These are phyloP conservation scores for Hypomontagnella submonticulosa DNA, from an alignment of 495 filamentous ascomycete genomes.

Conservation along the genomic window DNA sequence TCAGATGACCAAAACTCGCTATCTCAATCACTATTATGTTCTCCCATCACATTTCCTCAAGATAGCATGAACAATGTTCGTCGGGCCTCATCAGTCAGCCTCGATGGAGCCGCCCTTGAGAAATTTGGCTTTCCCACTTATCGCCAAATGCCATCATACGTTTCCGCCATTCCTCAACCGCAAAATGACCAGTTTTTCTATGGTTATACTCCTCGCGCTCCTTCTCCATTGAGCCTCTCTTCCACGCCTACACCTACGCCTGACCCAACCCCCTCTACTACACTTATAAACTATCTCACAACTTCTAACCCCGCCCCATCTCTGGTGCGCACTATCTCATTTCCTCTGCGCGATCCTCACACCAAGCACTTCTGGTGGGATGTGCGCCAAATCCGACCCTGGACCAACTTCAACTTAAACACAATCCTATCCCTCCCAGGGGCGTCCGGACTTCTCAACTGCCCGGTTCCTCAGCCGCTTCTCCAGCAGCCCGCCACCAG, in stretches of 20 bases:
- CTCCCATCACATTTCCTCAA: constrained; percentile 71
- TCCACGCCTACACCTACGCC: constrained; percentile 55
- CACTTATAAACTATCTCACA: constrained; percentile 80
- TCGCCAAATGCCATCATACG: constrained; percentile 77
- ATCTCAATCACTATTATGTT: constrained; percentile 66
- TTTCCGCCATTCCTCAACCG: constrained; percentile 56
- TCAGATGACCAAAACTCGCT: constrained; percentile 50
- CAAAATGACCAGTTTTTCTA: constrained; percentile 59
- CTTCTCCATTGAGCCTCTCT: constrained; percentile 61
- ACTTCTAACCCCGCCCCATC: constrained; percentile 80
- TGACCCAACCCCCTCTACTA: constrained; percentile 68
- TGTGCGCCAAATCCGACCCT: constrained; percentile 83
- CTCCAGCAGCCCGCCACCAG: constrained; percentile 69
- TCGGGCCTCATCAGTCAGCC: constrained; percentile 73
- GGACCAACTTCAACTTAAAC: constrained; percentile 77
- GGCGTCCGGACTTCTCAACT: constrained; percentile 77
- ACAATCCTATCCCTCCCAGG: constrained; percentile 79
- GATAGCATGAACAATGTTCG: constrained; percentile 61
- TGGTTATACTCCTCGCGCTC: constrained; percentile 56
- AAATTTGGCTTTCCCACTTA: constrained; percentile 85
- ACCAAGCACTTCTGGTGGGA: constrained; percentile 95
- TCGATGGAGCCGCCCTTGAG: constrained; percentile 73
- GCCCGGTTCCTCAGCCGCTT: constrained; percentile 69
- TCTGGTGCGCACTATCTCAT: constrained; percentile 82
- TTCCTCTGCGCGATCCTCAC: constrained; percentile 72